Percentiles rank a stretch among this genome's conserved stretches.
These are phyloP conservation scores for Tremellales sp. DNA, from an alignment of 1,284 basidiomycete species.

Conservation along the genomic window DNA sequence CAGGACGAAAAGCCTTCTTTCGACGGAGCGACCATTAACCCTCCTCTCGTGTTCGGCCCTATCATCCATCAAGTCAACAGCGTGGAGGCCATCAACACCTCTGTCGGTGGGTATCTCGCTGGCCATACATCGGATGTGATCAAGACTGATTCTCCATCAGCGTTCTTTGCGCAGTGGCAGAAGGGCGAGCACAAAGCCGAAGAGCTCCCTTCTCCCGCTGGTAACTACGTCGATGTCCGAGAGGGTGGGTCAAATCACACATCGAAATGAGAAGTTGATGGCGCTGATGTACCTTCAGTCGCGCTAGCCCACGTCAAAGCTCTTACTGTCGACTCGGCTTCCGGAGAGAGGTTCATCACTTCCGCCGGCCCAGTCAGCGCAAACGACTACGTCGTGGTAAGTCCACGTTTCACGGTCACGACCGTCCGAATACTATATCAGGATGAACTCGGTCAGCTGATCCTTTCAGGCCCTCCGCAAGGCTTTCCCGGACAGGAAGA, in stretches of 20 bases:
- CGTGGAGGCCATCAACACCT: slow-evolving; percentile 56
- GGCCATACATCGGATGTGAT: neutral
- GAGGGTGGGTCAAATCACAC: slow-evolving; percentile 20
- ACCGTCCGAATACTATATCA: neutral
- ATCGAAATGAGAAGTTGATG: neutral
- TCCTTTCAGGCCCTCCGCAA: slow-evolving; percentile 24
- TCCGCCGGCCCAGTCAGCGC: slow-evolving; percentile 43
- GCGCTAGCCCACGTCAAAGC: slow-evolving; percentile 59
- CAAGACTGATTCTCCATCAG: slow-evolving; percentile 14
- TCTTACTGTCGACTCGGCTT: slow-evolving; percentile 56
- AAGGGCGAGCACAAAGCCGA: slow-evolving; percentile 47
- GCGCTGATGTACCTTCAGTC: slow-evolving; percentile 37
- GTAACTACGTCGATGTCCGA: slow-evolving; percentile 60
- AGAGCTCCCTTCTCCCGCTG: slow-evolving; percentile 37
- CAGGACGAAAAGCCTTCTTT: slow-evolving; percentile 56
- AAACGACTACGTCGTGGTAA: slow-evolving; percentile 33
- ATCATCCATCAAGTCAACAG: slow-evolving; percentile 55
- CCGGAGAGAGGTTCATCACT: slow-evolving; percentile 59
- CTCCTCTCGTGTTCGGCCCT: slow-evolving; percentile 53
- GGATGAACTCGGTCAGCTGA: neutral
- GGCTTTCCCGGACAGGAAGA: slow-evolving; percentile 28
- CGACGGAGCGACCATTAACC: slow-evolving; percentile 59
- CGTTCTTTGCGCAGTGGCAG: slow-evolving; percentile 45
- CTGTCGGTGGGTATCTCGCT: slow-evolving; percentile 44
- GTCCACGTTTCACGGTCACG: slow-evolving; percentile 1